These are phyloP conservation scores for Trichodelitschia bisporula DNA, from an alignment of 495 filamentous ascomycete species.

Conservation along the genomic window DNA sequence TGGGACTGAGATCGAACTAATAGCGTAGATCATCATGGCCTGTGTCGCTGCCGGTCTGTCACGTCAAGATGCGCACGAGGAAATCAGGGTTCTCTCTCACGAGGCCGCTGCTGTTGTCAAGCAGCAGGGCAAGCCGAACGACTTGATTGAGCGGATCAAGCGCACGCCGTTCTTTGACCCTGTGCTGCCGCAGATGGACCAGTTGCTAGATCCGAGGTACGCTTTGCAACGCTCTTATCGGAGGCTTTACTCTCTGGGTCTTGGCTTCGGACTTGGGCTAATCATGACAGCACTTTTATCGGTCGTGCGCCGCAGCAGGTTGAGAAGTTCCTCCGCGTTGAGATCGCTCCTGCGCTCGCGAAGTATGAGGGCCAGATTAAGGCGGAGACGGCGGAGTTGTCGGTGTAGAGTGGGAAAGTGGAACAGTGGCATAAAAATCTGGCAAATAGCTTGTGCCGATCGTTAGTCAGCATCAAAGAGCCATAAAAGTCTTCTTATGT, in stretches of 20 bases:
- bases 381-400: too few species aligned
- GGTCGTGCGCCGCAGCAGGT: constrained; percentile 36
- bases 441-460: too few species aligned
- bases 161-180: constrained; percentile 54
- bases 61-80: constrained; percentile 80
- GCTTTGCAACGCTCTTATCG: too few species aligned
- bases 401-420: too few species aligned
- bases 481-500: too few species aligned
- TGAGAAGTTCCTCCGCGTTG: constrained; percentile 23
- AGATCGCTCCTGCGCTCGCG: constrained; percentile 4
- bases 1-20: constrained; percentile 21
- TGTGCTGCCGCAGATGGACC: constrained; percentile 52
- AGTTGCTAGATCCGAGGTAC: constrained; percentile 48
- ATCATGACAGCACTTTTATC: constrained; percentile 39
- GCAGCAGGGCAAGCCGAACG: constrained; percentile 52
- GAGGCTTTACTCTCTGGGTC: too few species aligned
- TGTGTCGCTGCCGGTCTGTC: constrained; percentile 40
- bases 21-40: constrained; percentile 83
- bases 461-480: too few species aligned
- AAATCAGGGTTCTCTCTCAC: constrained; percentile 68
- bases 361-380: too few species aligned
- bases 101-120: constrained; percentile 65
- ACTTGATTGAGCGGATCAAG: constrained; percentile 62
- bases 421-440: too few species aligned
- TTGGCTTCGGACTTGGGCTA: too few species aligned